Conservation (phyloP, 2,329 filamentous ascomycete species). For the Penicillium sp. region DNA sequence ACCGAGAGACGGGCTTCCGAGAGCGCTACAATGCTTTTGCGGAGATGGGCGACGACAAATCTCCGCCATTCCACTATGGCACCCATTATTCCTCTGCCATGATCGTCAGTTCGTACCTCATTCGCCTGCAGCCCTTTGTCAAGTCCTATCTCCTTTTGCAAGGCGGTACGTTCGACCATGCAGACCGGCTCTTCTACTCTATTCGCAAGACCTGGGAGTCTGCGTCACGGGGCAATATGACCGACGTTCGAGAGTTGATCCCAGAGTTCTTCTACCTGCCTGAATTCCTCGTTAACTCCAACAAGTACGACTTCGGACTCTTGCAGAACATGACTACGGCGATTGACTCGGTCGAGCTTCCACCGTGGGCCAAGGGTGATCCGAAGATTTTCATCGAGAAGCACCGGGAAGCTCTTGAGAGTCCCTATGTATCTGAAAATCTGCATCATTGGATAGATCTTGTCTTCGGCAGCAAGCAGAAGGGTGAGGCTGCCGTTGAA, state of each 20-base stretch:
- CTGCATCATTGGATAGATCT: constrained; percentile 96
- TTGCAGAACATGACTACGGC: constrained; percentile 79
- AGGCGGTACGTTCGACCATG: constrained; percentile 95
- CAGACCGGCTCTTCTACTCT: constrained; percentile 93
- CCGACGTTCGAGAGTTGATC: constrained; percentile 91
- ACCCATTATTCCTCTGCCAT: constrained; percentile 99
- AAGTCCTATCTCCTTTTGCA: constrained; percentile 94
- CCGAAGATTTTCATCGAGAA: constrained; percentile 95
- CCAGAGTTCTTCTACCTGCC: constrained; percentile 98
- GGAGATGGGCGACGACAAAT: constrained; percentile 80
- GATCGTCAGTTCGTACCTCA: constrained; percentile 96
- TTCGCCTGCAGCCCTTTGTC: constrained; percentile 92
- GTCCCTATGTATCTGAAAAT: constrained; percentile 86
- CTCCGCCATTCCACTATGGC: constrained; percentile 91
- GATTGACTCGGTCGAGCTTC: constrained; percentile 87
- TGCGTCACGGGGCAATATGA: constrained; percentile 86
- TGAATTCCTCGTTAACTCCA: constrained; percentile 92
- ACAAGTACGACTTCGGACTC: constrained; percentile 90
- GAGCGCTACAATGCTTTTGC: constrained; percentile 86
- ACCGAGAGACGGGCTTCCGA: constrained; percentile 77
- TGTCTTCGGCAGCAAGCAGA: constrained; percentile 92
- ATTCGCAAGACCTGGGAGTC: constrained; percentile 91
- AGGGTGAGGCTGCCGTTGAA: constrained; percentile 88
- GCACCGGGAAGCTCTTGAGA: constrained; percentile 93
- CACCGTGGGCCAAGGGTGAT: constrained; percentile 95